phyloP scores from a whole-genome alignment of 176 grass and related monocot species.

The Carex littledalei region DNA sequence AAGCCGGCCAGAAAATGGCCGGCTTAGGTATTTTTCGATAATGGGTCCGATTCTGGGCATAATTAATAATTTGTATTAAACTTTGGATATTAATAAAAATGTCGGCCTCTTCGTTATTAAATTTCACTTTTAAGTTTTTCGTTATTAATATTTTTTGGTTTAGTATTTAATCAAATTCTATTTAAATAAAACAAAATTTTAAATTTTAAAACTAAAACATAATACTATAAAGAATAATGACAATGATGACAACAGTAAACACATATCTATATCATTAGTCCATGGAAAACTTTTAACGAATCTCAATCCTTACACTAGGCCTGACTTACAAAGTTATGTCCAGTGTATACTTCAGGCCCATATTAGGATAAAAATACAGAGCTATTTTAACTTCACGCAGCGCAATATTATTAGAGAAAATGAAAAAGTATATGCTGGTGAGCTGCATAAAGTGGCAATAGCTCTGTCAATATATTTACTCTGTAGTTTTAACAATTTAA shows the following conservation, averaged over 20 bases:
- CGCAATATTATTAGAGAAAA: no score
- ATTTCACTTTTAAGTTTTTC: not conserved
- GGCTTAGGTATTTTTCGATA: no score
- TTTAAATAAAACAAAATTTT: not conserved
- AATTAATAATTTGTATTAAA: no score
- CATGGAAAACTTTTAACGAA: not conserved
- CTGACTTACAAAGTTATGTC: not conserved
- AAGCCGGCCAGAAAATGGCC: no score
- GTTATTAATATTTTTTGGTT: not conserved
- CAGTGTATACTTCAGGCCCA: not conserved
- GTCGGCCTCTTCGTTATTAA: not conserved
- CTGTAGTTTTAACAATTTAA: not conserved
- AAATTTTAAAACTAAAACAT: not conserved
- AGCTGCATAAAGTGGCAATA: no score
- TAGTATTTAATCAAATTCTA: not conserved
- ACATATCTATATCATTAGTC: not conserved
- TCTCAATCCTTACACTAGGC: not conserved
- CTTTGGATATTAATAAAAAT: no score
- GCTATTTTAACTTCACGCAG: no score
- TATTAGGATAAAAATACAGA: no score
- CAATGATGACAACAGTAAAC: not conserved
- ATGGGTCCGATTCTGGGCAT: no score
- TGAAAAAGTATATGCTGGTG: no score
- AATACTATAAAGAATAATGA: no score
- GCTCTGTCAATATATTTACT: no score